phyloP scores from a whole-genome alignment of 2,329 filamentous ascomycete genomes.

The Fusarium hostae region DNA sequence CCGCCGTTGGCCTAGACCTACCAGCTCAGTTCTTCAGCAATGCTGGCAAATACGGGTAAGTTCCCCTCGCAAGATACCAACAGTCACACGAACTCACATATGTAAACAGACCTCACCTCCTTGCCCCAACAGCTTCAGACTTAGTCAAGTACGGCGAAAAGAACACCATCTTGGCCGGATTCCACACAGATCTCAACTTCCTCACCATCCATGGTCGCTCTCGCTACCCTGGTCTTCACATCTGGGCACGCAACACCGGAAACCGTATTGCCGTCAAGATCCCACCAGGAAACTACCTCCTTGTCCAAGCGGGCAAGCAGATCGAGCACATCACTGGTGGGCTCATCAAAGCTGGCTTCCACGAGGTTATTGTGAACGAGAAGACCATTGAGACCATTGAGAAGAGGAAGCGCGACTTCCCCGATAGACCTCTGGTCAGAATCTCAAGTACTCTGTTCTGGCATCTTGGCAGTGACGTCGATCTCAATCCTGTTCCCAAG shows the following conservation, averaged over 20 bases:
- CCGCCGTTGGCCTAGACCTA: conserved; percentile 66
- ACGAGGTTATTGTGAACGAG: conserved; percentile 70
- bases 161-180: conserved; percentile 70
- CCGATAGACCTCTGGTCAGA: conserved; percentile 63
- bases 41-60: conserved; percentile 65
- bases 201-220: conserved; percentile 72
- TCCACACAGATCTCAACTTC: conserved; percentile 74
- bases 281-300: conserved; percentile 65
- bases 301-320: conserved; percentile 72
- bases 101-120: conserved; percentile 63
- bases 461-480: conserved; percentile 67
- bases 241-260: conserved; percentile 73
- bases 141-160: conserved; percentile 62
- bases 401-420: conserved; percentile 53
- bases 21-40: conserved; percentile 63
- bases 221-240: conserved; percentile 69
- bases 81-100: not conserved
- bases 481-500: conserved; percentile 62
- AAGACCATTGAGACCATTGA: conserved; percentile 61
- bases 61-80: not conserved
- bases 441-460: conserved; percentile 72
- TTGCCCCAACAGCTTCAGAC: conserved; percentile 70
- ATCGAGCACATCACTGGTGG: conserved; percentile 70
- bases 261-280: conserved; percentile 68
- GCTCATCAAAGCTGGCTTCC: conserved; percentile 69